Base-by-base conservation (phyloP, 2,329 filamentous ascomycete species). In the Exserohilum rostratum region DNA sequence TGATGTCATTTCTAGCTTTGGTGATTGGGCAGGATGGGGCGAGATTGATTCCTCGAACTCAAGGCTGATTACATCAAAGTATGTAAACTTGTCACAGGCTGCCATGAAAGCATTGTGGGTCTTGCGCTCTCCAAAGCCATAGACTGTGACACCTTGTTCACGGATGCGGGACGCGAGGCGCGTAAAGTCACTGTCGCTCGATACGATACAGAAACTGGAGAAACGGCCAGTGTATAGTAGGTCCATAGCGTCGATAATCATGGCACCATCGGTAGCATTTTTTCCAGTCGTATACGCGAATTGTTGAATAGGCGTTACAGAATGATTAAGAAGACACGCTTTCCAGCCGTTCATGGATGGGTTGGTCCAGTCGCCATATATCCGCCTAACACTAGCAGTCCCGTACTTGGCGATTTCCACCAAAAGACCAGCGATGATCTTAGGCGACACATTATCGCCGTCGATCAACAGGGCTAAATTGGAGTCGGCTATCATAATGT, bases 201-300 rank as follows among this genome's bases (percentile, higher is more conserved):
- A 72, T 13, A 72, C 70, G 20, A 73, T 52, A 46, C 70, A 75
- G 53, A 74, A 75, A 13, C 63, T 65, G 22, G 67, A 64, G 50
- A 71, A 71, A n/a, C 69, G 64, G 13, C 60, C 64, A 6, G 68
- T 72, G 53, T 73, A 72, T 6, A 75, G 55, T 12, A 75, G 55
- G 46, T 74, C 70, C 71, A 74, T 76, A 13, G 70, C 70, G 35
- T 75, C 66, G 22, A 72, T 73, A 38, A 74, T 74, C 71, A 75
- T 74, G 2, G 67, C 67, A 17, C 66, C 66, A 27, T 72, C 65
- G 2, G 68, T 73, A 15, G 69, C 63, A 17, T 71, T 71, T 48
- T 71, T 71, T n/a, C 58, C 30, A 15, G 46, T 33, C 17, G 35
- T 25, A 64, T 42, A 3, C 46, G 60, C 13, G 61, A 53, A n/a